Evolutionary conservation across 495 filamentous ascomycete genomes (phyloP).

Genomic region (Friedmanniomyces simplex): DNA sequence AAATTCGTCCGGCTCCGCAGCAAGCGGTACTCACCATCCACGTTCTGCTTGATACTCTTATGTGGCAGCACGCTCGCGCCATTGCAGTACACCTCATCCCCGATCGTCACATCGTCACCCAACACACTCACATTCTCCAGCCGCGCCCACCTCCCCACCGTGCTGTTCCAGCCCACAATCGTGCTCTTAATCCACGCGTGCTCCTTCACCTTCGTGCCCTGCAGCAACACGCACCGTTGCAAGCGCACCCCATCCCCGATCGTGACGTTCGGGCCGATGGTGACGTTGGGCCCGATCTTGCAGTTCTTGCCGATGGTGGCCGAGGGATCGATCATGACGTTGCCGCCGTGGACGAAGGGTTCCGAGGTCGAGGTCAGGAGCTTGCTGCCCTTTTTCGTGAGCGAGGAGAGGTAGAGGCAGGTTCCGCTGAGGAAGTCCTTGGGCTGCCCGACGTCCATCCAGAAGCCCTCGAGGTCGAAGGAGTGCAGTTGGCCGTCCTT

Average conservation of each 20-base stretch:
- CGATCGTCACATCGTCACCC: slow-evolving; percentile 98
- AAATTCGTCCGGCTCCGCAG: not conserved
- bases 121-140: slow-evolving; percentile 96
- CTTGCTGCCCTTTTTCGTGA: slow-evolving; percentile 87
- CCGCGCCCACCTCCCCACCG: slow-evolving; percentile 88
- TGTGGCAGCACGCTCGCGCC: slow-evolving; percentile 92
- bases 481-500: slow-evolving; percentile 90
- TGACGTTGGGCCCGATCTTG: slow-evolving; percentile 95
- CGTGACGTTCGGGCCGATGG: slow-evolving; percentile 89
- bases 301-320: slow-evolving; percentile 98
- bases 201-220: slow-evolving; percentile 90
- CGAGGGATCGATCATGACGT: slow-evolving; percentile 89
- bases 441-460: slow-evolving; percentile 99
- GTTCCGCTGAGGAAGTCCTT: slow-evolving; percentile 98
- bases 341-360: slow-evolving; percentile 84
- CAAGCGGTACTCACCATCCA: slow-evolving; percentile 57
- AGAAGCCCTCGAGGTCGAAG: slow-evolving; percentile 96
- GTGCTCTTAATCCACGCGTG: slow-evolving; percentile 99
- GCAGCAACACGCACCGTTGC: slow-evolving; percentile 85
- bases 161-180: slow-evolving; percentile 98
- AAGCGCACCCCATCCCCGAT: slow-evolving; percentile 91
- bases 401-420: slow-evolving; percentile 88
- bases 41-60: slow-evolving; percentile 98
- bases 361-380: slow-evolving; percentile 64
- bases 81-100: slow-evolving; percentile 98